Conservation (phyloP, 345 rosid species). For the Gossypium turneri region DNA sequence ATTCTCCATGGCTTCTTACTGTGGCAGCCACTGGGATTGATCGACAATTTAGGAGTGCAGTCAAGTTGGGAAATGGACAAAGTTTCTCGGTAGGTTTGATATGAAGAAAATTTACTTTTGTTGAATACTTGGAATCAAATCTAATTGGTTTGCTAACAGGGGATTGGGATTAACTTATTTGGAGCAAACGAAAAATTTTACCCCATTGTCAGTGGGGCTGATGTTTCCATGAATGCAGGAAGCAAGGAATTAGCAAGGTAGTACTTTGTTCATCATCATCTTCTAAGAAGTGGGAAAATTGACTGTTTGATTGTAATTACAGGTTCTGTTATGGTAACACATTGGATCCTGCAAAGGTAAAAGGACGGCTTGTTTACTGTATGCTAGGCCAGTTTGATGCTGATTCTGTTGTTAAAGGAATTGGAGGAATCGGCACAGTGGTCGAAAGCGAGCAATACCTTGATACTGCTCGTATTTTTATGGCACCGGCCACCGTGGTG, state of each 20-base stretch:
- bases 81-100: conserved; percentile 39
- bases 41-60: conserved; percentile 58
- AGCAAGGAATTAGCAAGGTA: conserved; percentile 47
- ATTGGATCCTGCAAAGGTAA: conserved; percentile 65
- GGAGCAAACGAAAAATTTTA: conserved; percentile 47
- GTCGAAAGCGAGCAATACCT: conserved; percentile 46
- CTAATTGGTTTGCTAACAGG: conserved; percentile 31
- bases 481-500: conserved; percentile 75
- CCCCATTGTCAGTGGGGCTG: conserved; percentile 72
- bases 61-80: conserved; percentile 64
- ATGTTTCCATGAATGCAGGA: conserved; percentile 40
- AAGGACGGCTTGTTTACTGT: conserved; percentile 67
- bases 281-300: background rate
- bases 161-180: conserved; percentile 60
- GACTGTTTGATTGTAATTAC: background rate
- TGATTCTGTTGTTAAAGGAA: conserved; percentile 59
- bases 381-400: conserved; percentile 36
- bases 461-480: conserved; percentile 70
- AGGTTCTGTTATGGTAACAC: conserved; percentile 57
- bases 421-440: conserved; percentile 63
- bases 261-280: background rate
- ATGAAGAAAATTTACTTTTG: background rate
- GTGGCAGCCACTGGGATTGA: conserved; percentile 86
- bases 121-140: background rate
- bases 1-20: conserved; percentile 86